phyloP scores from a whole-genome alignment of 768 basidiomycete genomes.

The Tricholoma flavovirens region DNA sequence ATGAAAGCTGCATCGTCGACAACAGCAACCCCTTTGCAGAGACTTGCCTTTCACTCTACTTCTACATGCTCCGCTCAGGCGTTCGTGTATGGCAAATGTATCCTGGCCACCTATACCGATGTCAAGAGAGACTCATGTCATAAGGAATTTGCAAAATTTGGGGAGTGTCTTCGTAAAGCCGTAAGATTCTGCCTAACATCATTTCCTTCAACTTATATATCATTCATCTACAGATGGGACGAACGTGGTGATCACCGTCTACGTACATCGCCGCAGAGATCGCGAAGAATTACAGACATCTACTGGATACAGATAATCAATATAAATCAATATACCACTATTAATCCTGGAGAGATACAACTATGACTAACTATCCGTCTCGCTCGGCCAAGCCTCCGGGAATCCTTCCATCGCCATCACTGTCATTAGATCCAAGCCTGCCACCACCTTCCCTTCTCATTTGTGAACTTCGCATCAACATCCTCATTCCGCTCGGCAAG shows the following conservation, averaged over 20 bases:
- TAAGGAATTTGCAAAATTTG: slow-evolving; percentile 80
- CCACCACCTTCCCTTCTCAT: slow-evolving; percentile 27
- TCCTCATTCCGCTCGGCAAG: slow-evolving; percentile 42
- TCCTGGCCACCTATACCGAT: slow-evolving; percentile 77
- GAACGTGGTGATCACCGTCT: slow-evolving; percentile 23
- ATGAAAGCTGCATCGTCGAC: slow-evolving; percentile 22
- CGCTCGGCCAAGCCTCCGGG: slow-evolving; percentile 34
- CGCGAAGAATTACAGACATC: slow-evolving; percentile 1
- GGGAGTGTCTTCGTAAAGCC: slow-evolving; percentile 69
- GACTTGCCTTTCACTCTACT: slow-evolving; percentile 67
- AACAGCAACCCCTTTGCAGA: slow-evolving; percentile 46
- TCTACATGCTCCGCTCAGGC: slow-evolving; percentile 71
- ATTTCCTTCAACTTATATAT: not conserved
- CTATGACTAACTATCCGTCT: slow-evolving; percentile 9
- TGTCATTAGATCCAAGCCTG: not conserved
- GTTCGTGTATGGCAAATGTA: slow-evolving; percentile 81
- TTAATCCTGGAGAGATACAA: not conserved
- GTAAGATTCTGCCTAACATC: slow-evolving; percentile 39
- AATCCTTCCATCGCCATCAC: slow-evolving; percentile 19
- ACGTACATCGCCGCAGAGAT: not conserved
- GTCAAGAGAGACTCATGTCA: slow-evolving; percentile 80
- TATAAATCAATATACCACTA: slow-evolving; percentile 9
- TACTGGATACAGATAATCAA: not conserved
- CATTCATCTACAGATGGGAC: slow-evolving; percentile 23
- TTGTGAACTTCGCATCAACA: slow-evolving; percentile 46